phyloP scores from a whole-genome alignment of 2,329 filamentous ascomycete species.

The Xylariaceae sp. region DNA sequence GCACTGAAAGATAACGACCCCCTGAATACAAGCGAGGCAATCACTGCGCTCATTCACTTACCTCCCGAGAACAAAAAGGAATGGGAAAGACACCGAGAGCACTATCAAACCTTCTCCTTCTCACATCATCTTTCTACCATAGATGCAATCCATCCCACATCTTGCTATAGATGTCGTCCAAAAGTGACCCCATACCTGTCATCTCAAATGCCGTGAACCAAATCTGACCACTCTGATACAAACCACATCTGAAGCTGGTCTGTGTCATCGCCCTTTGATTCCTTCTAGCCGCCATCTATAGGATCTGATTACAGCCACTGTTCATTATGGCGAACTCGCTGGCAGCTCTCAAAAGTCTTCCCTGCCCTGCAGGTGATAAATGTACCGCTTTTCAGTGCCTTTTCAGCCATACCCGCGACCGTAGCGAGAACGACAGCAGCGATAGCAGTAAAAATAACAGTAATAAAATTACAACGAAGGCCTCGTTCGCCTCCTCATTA shows the following conservation, averaged over 20 bases:
- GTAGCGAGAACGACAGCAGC: conserved; percentile 26
- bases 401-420: conserved; percentile 52
- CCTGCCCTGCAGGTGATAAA: conserved; percentile 54
- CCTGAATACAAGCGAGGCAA: too few relatives aligned
- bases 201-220: conserved; percentile 3
- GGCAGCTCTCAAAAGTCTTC: conserved; percentile 53
- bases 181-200: conserved; percentile 11
- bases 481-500: neutral
- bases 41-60: too few relatives aligned
- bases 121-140: neutral
- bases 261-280: conserved; percentile 1
- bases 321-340: conserved; percentile 37
- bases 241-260: neutral
- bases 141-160: neutral
- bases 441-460: conserved; percentile 12
- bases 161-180: neutral
- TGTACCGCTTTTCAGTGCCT: conserved; percentile 59
- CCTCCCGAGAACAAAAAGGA: too few relatives aligned
- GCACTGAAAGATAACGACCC: too few relatives aligned
- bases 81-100: too few relatives aligned
- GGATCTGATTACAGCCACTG: neutral
- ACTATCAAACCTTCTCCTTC: neutral
- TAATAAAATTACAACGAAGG: neutral
- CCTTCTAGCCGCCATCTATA: neutral
- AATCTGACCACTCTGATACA: conserved; percentile 1